Evolutionary conservation across 2,329 filamentous ascomycete genomes (phyloP), one percentile per base, ranked within the genome.

Genomic region (Colletotrichum simmondsii): DNA sequence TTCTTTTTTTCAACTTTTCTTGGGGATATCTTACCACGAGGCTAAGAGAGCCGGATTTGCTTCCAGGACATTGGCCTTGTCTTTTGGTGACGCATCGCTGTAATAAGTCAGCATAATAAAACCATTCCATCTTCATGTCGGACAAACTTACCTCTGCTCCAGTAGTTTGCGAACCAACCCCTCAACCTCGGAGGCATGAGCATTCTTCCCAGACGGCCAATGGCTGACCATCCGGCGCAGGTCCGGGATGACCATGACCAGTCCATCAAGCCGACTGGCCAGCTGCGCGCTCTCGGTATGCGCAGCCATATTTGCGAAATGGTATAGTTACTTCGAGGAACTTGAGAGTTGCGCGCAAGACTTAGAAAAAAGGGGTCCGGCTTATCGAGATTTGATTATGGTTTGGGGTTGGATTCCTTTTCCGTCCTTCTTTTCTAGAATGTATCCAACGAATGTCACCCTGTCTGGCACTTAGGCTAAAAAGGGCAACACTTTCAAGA

Each of bases 41-140:
- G 70, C 71, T n/a, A 74, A 62, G 11, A 73, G 24, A 22, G 62
- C 71, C 16, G 73, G 73, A 26, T 74, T 64, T 1, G 73, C 73
- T 24, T 73, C 68, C 24, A 19, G 32, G 5, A 73, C 57, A 16
- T 63, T 72, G 5, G 49, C 68, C 28, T 35, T 35, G 26, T 71
- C 65, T 24, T 58, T 63, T 14, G 59, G 49, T 26, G 30, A 37
- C 6, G 52, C 57, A 24, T 42, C 26, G 19, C 72, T 70, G 46
- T 19, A 24, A 5, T 7, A 42, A 1, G 35, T 71, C 16, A 66
- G 62, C 63, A 59, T 28, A n/a, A 16, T 8, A 2, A 6, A 30
- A 30, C 6, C 58, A 37, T 22, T 22, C 35, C 14, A 37, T 37
- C 14, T 32, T 22, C 26, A n/a, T n/a, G 5, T 22, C 24, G 32